These are phyloP conservation scores for Apiotrichum sp. DNA, from an alignment of 1,284 basidiomycete genomes.

Conservation along the genomic window DNA sequence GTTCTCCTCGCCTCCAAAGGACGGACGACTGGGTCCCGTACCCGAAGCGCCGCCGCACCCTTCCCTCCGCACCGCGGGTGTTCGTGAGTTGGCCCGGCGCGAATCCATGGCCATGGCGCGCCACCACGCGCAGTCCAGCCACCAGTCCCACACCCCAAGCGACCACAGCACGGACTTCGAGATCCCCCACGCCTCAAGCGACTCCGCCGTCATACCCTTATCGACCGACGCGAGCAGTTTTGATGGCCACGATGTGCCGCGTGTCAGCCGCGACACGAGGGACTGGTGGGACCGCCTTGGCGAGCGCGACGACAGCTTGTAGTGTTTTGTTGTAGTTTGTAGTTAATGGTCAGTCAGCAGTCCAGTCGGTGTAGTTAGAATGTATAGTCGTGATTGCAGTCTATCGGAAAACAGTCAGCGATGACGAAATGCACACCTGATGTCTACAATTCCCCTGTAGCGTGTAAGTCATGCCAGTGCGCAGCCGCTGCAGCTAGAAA, in stretches of 20 bases:
- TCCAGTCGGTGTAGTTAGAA: too few species aligned
- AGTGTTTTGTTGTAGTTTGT: neutral
- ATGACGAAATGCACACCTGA: too few species aligned
- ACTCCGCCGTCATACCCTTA: neutral
- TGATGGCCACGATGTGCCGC: neutral
- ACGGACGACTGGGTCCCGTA: constrained; percentile 13
- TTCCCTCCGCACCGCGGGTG: constrained; percentile 26
- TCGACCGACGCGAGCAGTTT: neutral
- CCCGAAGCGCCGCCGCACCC: constrained; percentile 38
- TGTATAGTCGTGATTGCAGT: too few species aligned
- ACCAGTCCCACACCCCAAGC: too few species aligned
- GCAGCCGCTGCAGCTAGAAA: too few species aligned
- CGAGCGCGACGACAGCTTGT: neutral
- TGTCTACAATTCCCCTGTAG: neutral
- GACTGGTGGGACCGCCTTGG: constrained; percentile 3
- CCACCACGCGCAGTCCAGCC: constrained; percentile 4
- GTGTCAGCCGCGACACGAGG: neutral
- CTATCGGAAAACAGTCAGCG: too few species aligned
- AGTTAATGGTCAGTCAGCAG: neutral
- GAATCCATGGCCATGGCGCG: constrained; percentile 11
- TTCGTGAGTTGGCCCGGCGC: constrained; percentile 26
- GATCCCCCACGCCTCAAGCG: neutral
- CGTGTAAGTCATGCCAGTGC: neutral
- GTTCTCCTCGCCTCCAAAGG: neutral
- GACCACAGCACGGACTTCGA: neutral